These are phyloP conservation scores for Ceratobasidium theobromae DNA, from an alignment of 1,284 basidiomycete genomes.

Conservation along the genomic window DNA sequence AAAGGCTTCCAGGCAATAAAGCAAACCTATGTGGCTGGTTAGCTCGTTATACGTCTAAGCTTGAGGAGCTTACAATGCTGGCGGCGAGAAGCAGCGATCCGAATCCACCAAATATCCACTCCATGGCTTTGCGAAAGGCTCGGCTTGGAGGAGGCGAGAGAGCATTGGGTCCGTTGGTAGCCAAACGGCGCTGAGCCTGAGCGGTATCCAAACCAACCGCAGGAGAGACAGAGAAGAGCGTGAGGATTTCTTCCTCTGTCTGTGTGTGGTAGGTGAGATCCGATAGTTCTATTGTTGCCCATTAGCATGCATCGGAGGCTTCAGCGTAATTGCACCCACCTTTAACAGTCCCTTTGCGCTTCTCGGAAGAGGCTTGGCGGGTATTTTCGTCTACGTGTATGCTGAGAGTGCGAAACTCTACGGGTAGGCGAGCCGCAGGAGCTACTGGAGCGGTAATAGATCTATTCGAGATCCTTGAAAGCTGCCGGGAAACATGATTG, in stretches of 20 bases:
- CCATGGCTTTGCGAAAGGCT: constrained; percentile 45
- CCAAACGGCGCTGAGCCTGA: constrained; percentile 52
- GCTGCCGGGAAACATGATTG: constrained; percentile 9
- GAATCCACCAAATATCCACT: constrained; percentile 54
- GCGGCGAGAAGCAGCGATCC: constrained; percentile 59
- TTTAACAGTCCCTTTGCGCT: constrained; percentile 37
- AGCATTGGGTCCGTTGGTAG: constrained; percentile 46
- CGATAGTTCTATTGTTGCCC: constrained; percentile 43
- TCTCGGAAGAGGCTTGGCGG: constrained; percentile 20
- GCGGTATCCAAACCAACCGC: constrained; percentile 53
- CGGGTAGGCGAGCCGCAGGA: constrained; percentile 33
- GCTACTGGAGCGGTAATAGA: constrained; percentile 16
- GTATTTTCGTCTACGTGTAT: constrained; percentile 34
- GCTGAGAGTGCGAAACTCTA: constrained; percentile 36
- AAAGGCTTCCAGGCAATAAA: constrained; percentile 47
- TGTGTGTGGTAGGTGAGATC: constrained; percentile 58
- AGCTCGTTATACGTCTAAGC: constrained; percentile 39
- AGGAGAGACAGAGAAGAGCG: constrained; percentile 52
- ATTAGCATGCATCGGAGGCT: neutral
- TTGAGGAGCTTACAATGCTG: constrained; percentile 49
- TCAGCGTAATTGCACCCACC: constrained; percentile 34
- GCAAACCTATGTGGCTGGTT: neutral
- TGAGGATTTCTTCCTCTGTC: constrained; percentile 50
- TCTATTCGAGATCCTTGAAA: constrained; percentile 4
- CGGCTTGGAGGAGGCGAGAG: constrained; percentile 46